Evolutionary conservation across 2,329 filamentous ascomycete species (phyloP).

Genomic region (Orbilia javanica): DNA sequence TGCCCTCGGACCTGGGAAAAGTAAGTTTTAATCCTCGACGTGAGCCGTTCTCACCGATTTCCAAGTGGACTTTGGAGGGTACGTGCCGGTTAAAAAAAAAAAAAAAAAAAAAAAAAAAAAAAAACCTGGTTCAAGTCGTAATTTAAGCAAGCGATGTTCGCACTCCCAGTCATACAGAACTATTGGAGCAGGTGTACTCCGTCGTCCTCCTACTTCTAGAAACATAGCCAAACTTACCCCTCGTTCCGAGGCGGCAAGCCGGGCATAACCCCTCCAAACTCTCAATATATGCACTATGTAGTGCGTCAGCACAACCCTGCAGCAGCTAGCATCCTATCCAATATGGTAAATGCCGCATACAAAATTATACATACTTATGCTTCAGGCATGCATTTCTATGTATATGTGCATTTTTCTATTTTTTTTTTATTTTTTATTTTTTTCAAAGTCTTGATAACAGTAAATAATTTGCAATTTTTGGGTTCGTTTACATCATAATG

Average conservation of each 20-base stretch:
- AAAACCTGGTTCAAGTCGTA: slow-evolving; percentile 24
- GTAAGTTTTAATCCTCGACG: slow-evolving; percentile 13
- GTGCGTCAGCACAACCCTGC: slow-evolving; percentile 58
- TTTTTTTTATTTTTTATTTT: neutral
- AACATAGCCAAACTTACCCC: slow-evolving; percentile 16
- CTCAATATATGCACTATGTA: slow-evolving; percentile 21
- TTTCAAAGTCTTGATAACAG: slow-evolving; percentile 5
- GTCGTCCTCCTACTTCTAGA: slow-evolving; percentile 4
- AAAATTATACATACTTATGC: slow-evolving; percentile 34
- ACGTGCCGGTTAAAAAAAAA: slow-evolving; percentile 15
- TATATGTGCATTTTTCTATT: neutral
- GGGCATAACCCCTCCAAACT: slow-evolving; percentile 30
- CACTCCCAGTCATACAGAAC: slow-evolving; percentile 18
- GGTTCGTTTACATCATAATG: slow-evolving; percentile 33
- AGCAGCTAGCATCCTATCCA: slow-evolving; percentile 31
- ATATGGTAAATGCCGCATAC: slow-evolving; percentile 56
- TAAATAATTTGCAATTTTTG: slow-evolving; percentile 32
- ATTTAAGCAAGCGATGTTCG: slow-evolving; percentile 45
- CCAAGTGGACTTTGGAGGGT: neutral
- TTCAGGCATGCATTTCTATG: slow-evolving; percentile 10
- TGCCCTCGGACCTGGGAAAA: slow-evolving; percentile 20
- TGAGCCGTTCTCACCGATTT: slow-evolving; percentile 19
- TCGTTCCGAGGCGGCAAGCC: slow-evolving; percentile 32
- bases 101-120: too few species aligned
- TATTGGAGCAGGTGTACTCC: slow-evolving; percentile 22